Base-by-base conservation (phyloP, 352 stramenopile genomes). In the Plasmopara viticola region DNA sequence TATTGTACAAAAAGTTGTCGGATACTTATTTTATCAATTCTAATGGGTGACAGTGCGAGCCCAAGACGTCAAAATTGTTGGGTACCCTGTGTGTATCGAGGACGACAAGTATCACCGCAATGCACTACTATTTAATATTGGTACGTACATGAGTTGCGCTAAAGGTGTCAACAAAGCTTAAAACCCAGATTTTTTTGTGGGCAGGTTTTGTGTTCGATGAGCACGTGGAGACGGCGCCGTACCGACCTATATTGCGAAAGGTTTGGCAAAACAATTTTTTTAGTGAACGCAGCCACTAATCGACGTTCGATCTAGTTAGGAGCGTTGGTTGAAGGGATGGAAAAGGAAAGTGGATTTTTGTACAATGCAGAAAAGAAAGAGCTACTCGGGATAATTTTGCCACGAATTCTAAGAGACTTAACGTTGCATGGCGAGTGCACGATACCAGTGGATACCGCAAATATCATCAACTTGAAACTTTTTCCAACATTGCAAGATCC, bases 81-180 rank as follows among this genome's bases (percentile, higher is more conserved):
- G 84, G 31, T 94, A 91, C 43, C 84, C 84, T 0, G 78, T 94
- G 20, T 94, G 78, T 59, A 94, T 94, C 29, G 83, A 92, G 53
- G 84, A 92, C 53, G 79, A 91, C 71, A 94, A 96, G 63, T 96
- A 96, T 66, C 68, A 91, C 46, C 84, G 86, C 51, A 94, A 94
- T 33, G 78, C 83, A 35, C 70, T 96, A 49, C 71, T 92, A 15
- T 96, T 94, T 60, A 96, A 95, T 58, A 89, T 96, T 48, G 81
- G 62, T 70, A 51, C 20, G 12, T 12, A 4, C 14, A 13, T 10
- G 15, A 28, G 9, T 17, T 28, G 15, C 9, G 31, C 37, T n/a
- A 12, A 37, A 17, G 38, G 6, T 4, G 10, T 43, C 20, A 25
- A 25, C 3, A 25, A 25, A 25, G 20, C 20, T 25, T 3, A 25